A percentile compares a stretch with the other conserved stretches of the same genome.
Conservation (phyloP, 2,329 filamentous ascomycete species). For the Sclerotiophoma versabilis region DNA sequence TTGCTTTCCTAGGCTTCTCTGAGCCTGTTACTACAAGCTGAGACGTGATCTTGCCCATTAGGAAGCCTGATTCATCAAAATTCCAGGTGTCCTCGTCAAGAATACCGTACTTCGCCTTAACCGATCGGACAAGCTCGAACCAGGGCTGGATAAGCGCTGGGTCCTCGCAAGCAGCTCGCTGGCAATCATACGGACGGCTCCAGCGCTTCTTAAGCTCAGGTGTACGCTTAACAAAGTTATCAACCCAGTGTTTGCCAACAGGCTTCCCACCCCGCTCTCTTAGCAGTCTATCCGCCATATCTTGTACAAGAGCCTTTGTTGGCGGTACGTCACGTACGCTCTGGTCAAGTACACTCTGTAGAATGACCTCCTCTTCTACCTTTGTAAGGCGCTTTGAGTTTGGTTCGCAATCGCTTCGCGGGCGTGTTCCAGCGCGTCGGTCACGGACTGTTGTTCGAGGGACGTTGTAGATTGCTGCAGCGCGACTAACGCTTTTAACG, state of each 20-base stretch:
- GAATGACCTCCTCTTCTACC: constrained; percentile 14
- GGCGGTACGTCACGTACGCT: neutral
- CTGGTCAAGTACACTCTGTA: constrained; percentile 2
- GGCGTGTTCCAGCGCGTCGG: neutral
- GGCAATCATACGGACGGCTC: no score
- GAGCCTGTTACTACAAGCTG: constrained; percentile 35
- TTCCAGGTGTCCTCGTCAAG: constrained; percentile 26
- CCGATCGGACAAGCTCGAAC: constrained; percentile 11
- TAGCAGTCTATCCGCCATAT: constrained; percentile 20
- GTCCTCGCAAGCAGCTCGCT: constrained; percentile 17
- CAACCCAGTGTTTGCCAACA: constrained; percentile 22
- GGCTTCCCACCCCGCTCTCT: constrained; percentile 5
- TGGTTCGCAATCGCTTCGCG: neutral
- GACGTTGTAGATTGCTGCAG: no score
- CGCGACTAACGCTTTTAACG: no score
- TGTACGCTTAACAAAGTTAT: constrained; percentile 21
- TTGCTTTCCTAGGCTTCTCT: constrained; percentile 24
- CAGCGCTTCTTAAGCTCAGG: constrained; percentile 17
- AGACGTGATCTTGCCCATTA: constrained; percentile 38
- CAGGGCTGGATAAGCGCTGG: constrained; percentile 9
- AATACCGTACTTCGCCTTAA: no score
- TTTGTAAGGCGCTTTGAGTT: neutral
- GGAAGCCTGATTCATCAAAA: constrained; percentile 42
- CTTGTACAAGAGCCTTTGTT: constrained; percentile 19
- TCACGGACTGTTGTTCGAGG: no score